phyloP scores from a whole-genome alignment of 1,284 basidiomycete genomes.

The Heliocybe sulcata region DNA sequence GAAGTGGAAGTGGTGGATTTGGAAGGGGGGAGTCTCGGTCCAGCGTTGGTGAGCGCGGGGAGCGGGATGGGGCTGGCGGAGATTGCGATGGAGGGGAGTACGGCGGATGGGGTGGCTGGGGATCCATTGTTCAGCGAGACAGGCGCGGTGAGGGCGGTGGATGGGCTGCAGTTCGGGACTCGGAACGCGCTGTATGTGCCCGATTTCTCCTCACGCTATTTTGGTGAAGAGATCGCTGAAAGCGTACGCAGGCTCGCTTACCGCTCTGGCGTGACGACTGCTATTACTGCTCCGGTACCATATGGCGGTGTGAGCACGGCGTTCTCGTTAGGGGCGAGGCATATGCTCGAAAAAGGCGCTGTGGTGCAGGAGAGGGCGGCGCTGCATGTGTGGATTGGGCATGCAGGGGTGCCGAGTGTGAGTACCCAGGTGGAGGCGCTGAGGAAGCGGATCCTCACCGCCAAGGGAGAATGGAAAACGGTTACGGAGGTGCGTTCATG shows the following conservation, averaged over 20 bases:
- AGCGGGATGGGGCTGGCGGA: slow-evolving; percentile 53
- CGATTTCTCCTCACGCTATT: background rate
- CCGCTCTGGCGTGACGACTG: slow-evolving; percentile 51
- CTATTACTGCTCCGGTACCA: slow-evolving; percentile 50
- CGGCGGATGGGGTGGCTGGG: slow-evolving; percentile 56
- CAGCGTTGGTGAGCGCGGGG: slow-evolving; percentile 54
- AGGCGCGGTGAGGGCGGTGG: slow-evolving; percentile 53
- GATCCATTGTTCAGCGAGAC: slow-evolving; percentile 50
- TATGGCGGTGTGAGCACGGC: slow-evolving; percentile 57
- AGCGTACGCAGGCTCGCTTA: slow-evolving; percentile 43
- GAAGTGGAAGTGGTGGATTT: slow-evolving; percentile 28
- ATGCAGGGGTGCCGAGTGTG: slow-evolving; percentile 37
- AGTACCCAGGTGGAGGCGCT: slow-evolving; percentile 62
- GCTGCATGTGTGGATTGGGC: slow-evolving; percentile 60
- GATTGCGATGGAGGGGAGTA: slow-evolving; percentile 56
- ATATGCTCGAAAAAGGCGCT: slow-evolving; percentile 62
- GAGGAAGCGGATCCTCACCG: slow-evolving; percentile 52
- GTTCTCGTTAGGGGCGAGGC: slow-evolving; percentile 55
- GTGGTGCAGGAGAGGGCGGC: slow-evolving; percentile 64
- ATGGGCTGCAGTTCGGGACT: slow-evolving; percentile 66
- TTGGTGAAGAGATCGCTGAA: background rate
- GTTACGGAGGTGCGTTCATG: slow-evolving; percentile 53
- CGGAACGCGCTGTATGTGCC: slow-evolving; percentile 62
- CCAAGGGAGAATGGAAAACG: slow-evolving; percentile 43
- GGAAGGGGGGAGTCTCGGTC: slow-evolving; percentile 47